Conservation (phyloP, 495 filamentous ascomycete species). For the Xylaria flabelliformis region DNA sequence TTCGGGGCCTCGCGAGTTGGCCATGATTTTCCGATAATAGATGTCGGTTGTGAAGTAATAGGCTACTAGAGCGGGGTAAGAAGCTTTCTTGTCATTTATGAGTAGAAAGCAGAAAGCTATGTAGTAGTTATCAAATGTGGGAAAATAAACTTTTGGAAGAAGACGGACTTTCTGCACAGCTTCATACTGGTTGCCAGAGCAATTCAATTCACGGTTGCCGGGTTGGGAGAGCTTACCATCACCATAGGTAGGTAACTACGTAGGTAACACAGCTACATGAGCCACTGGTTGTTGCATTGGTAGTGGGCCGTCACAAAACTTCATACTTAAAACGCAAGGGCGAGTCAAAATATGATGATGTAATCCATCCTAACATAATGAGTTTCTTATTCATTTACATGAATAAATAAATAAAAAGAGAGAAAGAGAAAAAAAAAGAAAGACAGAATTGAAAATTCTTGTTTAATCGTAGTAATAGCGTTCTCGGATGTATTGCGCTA, state of each 20-base stretch:
- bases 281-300: neutral
- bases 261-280: neutral
- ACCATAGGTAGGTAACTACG: neutral
- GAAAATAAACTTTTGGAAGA: neutral
- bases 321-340: too few relatives aligned
- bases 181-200: neutral
- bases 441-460: too few relatives aligned
- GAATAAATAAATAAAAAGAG: too few relatives aligned
- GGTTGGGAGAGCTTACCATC: neutral
- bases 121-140: neutral
- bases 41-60: neutral
- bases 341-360: too few relatives aligned
- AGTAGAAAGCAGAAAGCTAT: neutral
- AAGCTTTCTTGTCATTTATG: neutral
- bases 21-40: neutral
- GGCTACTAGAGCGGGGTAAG: neutral
- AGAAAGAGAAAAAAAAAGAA: too few relatives aligned
- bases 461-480: too few relatives aligned
- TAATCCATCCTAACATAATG: too few relatives aligned
- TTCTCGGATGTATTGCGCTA: too few relatives aligned
- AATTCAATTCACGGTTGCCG: neutral
- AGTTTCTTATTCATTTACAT: too few relatives aligned
- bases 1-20: neutral
- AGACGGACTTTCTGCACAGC: neutral
- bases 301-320: constrained; percentile 4